A percentile compares a stretch with the other conserved stretches of the same genome.
These are phyloP conservation scores for Metarhizium rileyi DNA, from an alignment of 2,329 filamentous ascomycete species.

Conservation along the genomic window DNA sequence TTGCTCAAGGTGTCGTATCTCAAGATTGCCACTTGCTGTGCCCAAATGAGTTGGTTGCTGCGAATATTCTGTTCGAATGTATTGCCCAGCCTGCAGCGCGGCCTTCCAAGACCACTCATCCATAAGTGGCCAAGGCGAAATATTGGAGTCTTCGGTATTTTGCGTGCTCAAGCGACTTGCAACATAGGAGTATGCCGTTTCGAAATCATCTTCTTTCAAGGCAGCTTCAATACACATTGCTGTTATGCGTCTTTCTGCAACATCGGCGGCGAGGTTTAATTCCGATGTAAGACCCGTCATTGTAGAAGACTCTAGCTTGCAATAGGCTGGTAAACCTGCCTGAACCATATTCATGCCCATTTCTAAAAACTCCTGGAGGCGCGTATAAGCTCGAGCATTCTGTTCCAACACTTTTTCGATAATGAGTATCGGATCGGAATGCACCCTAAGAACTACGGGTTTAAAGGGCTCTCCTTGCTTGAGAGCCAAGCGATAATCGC, in stretches of 20 bases:
- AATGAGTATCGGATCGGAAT: constrained; percentile 63
- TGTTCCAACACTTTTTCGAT: constrained; percentile 66
- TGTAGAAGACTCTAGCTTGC: background rate
- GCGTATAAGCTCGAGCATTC: constrained; percentile 64
- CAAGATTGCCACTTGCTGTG: constrained; percentile 47
- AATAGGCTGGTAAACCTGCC: constrained; percentile 35
- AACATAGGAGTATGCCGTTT: constrained; percentile 79
- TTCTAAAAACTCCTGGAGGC: constrained; percentile 61
- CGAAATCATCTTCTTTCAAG: constrained; percentile 68
- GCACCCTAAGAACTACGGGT: constrained; percentile 68
- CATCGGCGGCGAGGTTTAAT: constrained; percentile 6
- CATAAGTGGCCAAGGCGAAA: constrained; percentile 7
- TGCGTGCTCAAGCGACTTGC: constrained; percentile 52
- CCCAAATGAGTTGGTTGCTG: constrained; percentile 49
- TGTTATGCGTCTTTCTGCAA: constrained; percentile 57
- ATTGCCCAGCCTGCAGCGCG: constrained; percentile 68
- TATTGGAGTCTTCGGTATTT: constrained; percentile 7
- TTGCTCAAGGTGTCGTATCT: constrained; percentile 67
- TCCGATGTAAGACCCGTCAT: no score
- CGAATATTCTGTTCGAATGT: constrained; percentile 47
- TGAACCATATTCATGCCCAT: constrained; percentile 59
- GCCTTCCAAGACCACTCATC: constrained; percentile 73
- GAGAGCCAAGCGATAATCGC: constrained; percentile 66
- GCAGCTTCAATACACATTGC: constrained; percentile 76
- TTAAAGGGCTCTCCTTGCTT: constrained; percentile 74